Evolutionary conservation across 805 yeast species (phyloP), one percentile per base, ranked within the genome.

Genomic region (Ogataea nakhonphanomensis): DNA sequence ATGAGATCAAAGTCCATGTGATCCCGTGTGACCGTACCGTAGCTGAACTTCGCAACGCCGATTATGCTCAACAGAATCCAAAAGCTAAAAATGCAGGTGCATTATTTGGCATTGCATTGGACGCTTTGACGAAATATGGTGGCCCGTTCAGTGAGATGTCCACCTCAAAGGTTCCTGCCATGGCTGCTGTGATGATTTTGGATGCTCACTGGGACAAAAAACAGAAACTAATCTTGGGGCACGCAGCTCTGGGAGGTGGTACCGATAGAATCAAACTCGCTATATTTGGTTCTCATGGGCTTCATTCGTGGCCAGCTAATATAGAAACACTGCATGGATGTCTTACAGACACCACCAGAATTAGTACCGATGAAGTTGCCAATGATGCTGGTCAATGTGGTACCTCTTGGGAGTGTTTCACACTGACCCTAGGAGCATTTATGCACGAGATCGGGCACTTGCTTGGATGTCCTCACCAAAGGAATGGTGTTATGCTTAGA

Each of bases 231-330:
- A 79, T 93, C 34, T 60, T 79, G 26, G 87, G 88, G 2, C 98
- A 93, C 64, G 97, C 97, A 2, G 98, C 98, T 0, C 65, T 91
- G 12, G 98, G 98, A 33, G 98, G 98, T 22, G 93, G 93, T 9
- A 72, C 73, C 20, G 81, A 73, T 30, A 67, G 77, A 30, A 67
- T 87, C 30, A 79, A 79, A 48, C 64, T 93, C 39, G 98, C 95
- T 1, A 88, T 93, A 8, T 91, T 90, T 62, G 99, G 99, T 5
- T 81, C 95, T 6, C 98, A 93, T 56, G 93, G 95, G 0, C 50
- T 88, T 9, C 90, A 85, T 59, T 77, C 95, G 1, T 93, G 95
- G 95, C 98, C 99, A n/a, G 62, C 74, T n/a, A 75, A 74, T 41
- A 69, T 88, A 45, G 93, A 88, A 43, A 81, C 79, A 27, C 61